Percentiles rank a stretch among this genome's conserved stretches.
These are phyloP conservation scores for Metarhizium robertsii DNA, from an alignment of 2,329 filamentous ascomycete species.

Conservation along the genomic window DNA sequence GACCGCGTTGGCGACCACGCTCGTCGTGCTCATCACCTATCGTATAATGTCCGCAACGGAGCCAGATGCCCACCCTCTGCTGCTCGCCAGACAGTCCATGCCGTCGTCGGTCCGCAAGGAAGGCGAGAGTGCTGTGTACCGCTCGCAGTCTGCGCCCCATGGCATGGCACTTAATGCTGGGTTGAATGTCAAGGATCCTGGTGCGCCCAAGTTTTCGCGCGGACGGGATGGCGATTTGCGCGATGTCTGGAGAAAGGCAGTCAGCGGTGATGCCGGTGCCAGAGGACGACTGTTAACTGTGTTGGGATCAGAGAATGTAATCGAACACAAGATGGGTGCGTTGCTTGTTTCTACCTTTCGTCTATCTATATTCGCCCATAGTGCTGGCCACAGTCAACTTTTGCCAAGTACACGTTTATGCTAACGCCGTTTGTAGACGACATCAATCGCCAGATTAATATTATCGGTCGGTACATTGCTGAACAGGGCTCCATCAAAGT, in stretches of 20 bases:
- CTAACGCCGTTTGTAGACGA: slow-evolving; percentile 37
- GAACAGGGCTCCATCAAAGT: slow-evolving; percentile 66
- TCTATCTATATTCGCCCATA: background rate
- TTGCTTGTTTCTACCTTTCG: background rate
- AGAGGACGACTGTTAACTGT: slow-evolving; percentile 71
- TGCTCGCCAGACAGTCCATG: slow-evolving; percentile 76
- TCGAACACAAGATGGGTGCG: slow-evolving; percentile 60
- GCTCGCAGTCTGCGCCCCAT: slow-evolving; percentile 76
- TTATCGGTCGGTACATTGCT: slow-evolving; percentile 70
- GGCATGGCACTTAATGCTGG: slow-evolving; percentile 72
- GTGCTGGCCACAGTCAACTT: background rate
- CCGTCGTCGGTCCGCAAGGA: slow-evolving; percentile 71
- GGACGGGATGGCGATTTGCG: slow-evolving; percentile 84
- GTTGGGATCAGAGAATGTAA: slow-evolving; percentile 62
- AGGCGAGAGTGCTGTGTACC: slow-evolving; percentile 77
- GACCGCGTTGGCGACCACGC: slow-evolving; percentile 54
- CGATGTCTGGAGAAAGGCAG: slow-evolving; percentile 76
- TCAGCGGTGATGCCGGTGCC: slow-evolving; percentile 55
- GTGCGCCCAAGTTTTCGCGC: slow-evolving; percentile 70
- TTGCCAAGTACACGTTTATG: background rate
- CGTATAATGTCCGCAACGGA: slow-evolving; percentile 63
- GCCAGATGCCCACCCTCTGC: slow-evolving; percentile 83
- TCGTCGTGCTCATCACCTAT: slow-evolving; percentile 62
- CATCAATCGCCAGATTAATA: slow-evolving; percentile 76
- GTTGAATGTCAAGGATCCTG: slow-evolving; percentile 72